A percentile compares a stretch with the other conserved stretches of the same genome.
Evolutionary conservation across 2,329 filamentous ascomycete species (phyloP).

Genomic region (Periconia digitata): DNA sequence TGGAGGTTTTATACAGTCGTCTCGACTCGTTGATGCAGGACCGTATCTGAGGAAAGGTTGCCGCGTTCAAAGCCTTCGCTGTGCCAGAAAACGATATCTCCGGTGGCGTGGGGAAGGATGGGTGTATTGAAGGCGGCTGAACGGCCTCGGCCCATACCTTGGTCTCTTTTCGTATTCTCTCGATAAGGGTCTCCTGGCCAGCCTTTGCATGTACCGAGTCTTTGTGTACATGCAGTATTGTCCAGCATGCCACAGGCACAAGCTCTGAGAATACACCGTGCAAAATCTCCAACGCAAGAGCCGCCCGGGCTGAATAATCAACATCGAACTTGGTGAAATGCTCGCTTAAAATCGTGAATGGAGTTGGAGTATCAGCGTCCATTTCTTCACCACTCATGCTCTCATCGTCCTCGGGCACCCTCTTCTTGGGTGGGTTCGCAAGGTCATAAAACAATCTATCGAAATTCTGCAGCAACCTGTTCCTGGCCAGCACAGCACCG

Average conservation of each 20-base stretch:
- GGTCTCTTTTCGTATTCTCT: constrained; percentile 31
- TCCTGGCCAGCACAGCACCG: constrained; percentile 36
- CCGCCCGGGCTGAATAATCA: constrained; percentile 27
- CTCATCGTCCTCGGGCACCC: constrained; percentile 32
- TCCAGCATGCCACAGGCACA: constrained; percentile 39
- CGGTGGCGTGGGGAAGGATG: constrained; percentile 38
- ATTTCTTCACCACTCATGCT: constrained; percentile 36
- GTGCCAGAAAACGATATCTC: constrained; percentile 27
- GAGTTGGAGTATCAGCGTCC: constrained; percentile 36
- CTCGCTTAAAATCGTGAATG: constrained; percentile 33
- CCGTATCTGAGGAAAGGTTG: constrained; percentile 27
- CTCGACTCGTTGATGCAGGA: constrained; percentile 35
- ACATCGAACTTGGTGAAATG: constrained; percentile 32
- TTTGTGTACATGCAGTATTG: constrained; percentile 30
- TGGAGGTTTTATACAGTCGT: constrained; percentile 32
- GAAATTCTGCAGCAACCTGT: constrained; percentile 31
- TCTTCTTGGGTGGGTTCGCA: constrained; percentile 28
- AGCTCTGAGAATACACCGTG: constrained; percentile 31
- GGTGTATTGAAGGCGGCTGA: constrained; percentile 40
- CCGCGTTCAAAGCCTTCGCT: constrained; percentile 9
- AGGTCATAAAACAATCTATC: constrained; percentile 29
- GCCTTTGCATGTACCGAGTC: constrained; percentile 9
- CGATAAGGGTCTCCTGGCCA: constrained; percentile 17
- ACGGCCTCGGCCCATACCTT: constrained; percentile 31
- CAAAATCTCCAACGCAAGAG: constrained; percentile 31